phyloP scores from a whole-genome alignment of 129 eudicot species.

The Dittrichia graveolens region DNA sequence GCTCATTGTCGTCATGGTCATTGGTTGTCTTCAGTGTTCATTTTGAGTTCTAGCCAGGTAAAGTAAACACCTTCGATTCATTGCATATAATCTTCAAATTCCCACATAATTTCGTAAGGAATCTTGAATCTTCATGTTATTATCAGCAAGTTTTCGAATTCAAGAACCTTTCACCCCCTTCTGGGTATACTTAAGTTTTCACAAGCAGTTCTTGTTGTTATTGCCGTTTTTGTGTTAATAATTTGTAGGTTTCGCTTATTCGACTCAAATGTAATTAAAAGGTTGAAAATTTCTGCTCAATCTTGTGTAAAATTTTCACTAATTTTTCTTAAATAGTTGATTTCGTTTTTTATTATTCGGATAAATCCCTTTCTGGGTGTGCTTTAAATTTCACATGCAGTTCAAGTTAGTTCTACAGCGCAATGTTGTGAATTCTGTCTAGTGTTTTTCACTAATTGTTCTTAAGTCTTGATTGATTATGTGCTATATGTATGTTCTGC shows the following conservation, averaged over 20 bases:
- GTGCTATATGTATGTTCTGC: slow-evolving; percentile 23
- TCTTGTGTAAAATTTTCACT: background rate
- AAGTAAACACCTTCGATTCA: slow-evolving; percentile 4
- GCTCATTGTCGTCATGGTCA: slow-evolving; percentile 1
- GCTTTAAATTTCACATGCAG: slow-evolving; percentile 11
- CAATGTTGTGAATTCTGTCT: background rate
- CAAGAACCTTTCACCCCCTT: slow-evolving; percentile 2
- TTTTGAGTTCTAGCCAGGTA: slow-evolving; percentile 10
- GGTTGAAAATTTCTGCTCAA: slow-evolving; percentile 2
- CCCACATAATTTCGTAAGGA: background rate
- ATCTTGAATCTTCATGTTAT: slow-evolving; percentile 17
- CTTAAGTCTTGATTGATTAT: background rate
- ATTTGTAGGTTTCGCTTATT: slow-evolving; percentile 2
- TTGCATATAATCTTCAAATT: slow-evolving; percentile 11
- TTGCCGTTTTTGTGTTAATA: background rate
- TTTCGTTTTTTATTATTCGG: background rate
- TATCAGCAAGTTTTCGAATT: background rate
- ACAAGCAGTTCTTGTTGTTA: background rate
- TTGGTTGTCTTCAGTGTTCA: background rate
- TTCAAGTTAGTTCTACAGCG: background rate
- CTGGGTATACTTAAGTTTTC: background rate
- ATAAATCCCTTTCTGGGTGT: background rate
- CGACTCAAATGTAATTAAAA: background rate
- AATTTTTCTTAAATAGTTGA: background rate
- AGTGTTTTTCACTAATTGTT: background rate